phyloP scores from a whole-genome alignment of 2,329 filamentous ascomycete genomes.

The Ceratocystis eucalypticola region DNA sequence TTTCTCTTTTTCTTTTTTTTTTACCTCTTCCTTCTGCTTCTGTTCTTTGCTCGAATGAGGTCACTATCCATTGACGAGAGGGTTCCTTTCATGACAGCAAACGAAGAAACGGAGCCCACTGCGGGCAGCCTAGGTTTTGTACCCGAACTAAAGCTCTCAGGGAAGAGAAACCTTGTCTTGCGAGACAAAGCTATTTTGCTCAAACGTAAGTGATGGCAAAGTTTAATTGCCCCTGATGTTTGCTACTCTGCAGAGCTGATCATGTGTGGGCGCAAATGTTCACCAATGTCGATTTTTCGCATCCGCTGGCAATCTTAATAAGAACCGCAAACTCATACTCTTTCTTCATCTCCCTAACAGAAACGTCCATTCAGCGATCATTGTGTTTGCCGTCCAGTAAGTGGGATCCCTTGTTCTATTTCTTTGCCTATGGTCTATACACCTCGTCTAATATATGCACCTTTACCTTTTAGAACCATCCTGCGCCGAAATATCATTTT shows the following conservation, averaged over 20 bases:
- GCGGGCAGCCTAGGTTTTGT: not conserved
- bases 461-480: conserved; percentile 7
- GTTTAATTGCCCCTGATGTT: not conserved
- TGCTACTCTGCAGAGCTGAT: not conserved
- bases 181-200: conserved; percentile 20
- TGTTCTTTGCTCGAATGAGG: conserved; percentile 5
- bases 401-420: not conserved
- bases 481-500: conserved; percentile 26
- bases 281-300: not conserved
- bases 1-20: not conserved
- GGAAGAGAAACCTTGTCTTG: conserved; percentile 20
- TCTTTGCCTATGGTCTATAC: not conserved
- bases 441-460: not conserved
- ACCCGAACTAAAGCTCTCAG: conserved; percentile 19
- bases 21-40: not conserved
- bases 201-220: conserved; percentile 20
- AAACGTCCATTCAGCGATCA: conserved; percentile 9
- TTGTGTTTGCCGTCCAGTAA: conserved; percentile 18
- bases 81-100: conserved; percentile 16
- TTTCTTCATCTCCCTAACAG: conserved; percentile 7
- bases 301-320: not conserved
- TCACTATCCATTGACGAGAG: conserved; percentile 13
- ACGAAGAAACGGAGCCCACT: conserved; percentile 11
- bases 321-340: conserved; percentile 3
- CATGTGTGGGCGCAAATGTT: not conserved